Evolutionary conservation across 352 stramenopile genomes (phyloP).

Genomic region (Phytophthora cryptogea): DNA sequence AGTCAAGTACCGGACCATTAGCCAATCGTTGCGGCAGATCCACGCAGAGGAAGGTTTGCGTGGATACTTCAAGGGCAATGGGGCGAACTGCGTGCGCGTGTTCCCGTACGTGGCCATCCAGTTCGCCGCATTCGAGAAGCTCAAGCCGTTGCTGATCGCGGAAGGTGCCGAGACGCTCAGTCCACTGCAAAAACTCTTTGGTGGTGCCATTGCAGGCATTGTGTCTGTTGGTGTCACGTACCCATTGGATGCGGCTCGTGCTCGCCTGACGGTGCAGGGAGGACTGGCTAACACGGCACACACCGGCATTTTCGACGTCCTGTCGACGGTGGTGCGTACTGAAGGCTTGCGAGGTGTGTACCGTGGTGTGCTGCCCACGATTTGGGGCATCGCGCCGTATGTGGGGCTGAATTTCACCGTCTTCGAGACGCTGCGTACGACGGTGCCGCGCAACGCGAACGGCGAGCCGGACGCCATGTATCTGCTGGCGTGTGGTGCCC

Average conservation of each 20-base stretch:
- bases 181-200: slow-evolving; percentile 55
- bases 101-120: slow-evolving; percentile 84
- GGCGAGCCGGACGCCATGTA: slow-evolving; percentile 58
- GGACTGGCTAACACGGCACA: slow-evolving; percentile 64
- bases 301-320: slow-evolving; percentile 60
- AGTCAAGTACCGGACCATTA: slow-evolving; percentile 61
- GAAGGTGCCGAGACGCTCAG: slow-evolving; percentile 46
- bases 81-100: slow-evolving; percentile 78
- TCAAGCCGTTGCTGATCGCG: slow-evolving; percentile 54
- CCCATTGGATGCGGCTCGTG: slow-evolving; percentile 73
- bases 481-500: slow-evolving; percentile 59
- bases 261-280: slow-evolving; percentile 73
- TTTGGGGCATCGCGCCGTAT: slow-evolving; percentile 76
- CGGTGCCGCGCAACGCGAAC: slow-evolving; percentile 45
- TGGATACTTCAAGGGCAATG: slow-evolving; percentile 81
- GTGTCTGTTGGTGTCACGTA: slow-evolving; percentile 76
- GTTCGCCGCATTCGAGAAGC: slow-evolving; percentile 69
- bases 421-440: slow-evolving; percentile 64
- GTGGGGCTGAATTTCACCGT: slow-evolving; percentile 81
- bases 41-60: slow-evolving; percentile 58
- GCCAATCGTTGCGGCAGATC: slow-evolving; percentile 66
- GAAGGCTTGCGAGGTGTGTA: slow-evolving; percentile 70
- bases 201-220: slow-evolving; percentile 63
- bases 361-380: slow-evolving; percentile 58
- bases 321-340: slow-evolving; percentile 50